phyloP scores from a whole-genome alignment of 192 early-diverging fungal species.

The Rhizophlyctis rosea region DNA sequence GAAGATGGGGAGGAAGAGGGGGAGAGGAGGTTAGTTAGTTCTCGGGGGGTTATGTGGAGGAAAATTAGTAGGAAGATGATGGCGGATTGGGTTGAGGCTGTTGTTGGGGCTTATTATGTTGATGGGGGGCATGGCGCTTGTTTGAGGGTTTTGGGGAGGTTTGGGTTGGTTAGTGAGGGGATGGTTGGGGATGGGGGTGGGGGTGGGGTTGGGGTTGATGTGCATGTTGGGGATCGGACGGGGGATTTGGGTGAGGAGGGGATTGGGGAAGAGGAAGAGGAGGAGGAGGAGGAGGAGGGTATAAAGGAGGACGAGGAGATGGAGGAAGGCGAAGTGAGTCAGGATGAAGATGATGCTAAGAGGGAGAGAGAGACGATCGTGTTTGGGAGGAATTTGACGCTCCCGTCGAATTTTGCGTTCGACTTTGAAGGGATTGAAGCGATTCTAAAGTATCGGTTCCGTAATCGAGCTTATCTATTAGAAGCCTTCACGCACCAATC shows the following conservation, averaged over 20 bases:
- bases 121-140: constrained; percentile 50
- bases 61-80: constrained; percentile 70
- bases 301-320: not conserved
- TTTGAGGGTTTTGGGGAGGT: constrained; percentile 18
- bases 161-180: constrained; percentile 26
- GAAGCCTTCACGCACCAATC: constrained; percentile 76
- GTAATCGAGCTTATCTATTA: constrained; percentile 54
- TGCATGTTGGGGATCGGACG: not conserved
- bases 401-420: too few species aligned
- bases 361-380: too few species aligned
- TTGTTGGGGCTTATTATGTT: constrained; percentile 67
- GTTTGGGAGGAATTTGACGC: too few species aligned
- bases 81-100: constrained; percentile 84
- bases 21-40: constrained; percentile 12
- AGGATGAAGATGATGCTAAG: too few species aligned
- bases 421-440: constrained; percentile 15
- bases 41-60: constrained; percentile 25
- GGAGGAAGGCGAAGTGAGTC: not conserved
- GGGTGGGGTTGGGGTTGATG: not conserved
- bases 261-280: not conserved
- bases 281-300: not conserved
- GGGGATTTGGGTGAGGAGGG: not conserved
- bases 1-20: constrained; percentile 18
- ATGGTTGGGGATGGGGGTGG: not conserved
- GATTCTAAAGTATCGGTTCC: constrained; percentile 47